These are phyloP conservation scores for Pseudozyma sp. DNA, from an alignment of 1,284 basidiomycete genomes.

Conservation along the genomic window DNA sequence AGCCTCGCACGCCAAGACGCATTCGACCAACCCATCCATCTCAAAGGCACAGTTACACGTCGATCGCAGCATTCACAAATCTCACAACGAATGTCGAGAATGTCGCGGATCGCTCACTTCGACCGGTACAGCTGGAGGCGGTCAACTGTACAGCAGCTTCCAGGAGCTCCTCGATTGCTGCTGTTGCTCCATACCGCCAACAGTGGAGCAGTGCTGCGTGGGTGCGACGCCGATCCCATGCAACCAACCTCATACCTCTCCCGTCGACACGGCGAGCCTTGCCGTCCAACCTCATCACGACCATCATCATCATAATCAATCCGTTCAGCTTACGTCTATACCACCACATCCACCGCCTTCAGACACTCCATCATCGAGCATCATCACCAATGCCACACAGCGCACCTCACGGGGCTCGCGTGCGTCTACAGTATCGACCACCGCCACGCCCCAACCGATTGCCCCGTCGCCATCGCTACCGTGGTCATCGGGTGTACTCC, in stretches of 20 bases:
- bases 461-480: slow-evolving; percentile 15
- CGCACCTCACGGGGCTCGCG: slow-evolving; percentile 28
- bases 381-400: slow-evolving; percentile 24
- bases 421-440: slow-evolving; percentile 28
- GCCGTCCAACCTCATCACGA: slow-evolving; percentile 7
- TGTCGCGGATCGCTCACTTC: slow-evolving; percentile 29
- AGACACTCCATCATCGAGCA: slow-evolving; percentile 34
- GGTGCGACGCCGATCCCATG: slow-evolving; percentile 18
- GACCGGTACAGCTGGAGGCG: slow-evolving; percentile 16
- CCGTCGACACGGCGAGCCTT: slow-evolving; percentile 6
- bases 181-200: slow-evolving; percentile 45
- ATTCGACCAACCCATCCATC: not conserved
- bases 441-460: slow-evolving; percentile 26
- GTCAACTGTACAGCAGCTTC: slow-evolving; percentile 45
- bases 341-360: slow-evolving; percentile 16
- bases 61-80: not conserved
- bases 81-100: slow-evolving; percentile 29
- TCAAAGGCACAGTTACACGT: slow-evolving; percentile 2
- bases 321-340: not conserved
- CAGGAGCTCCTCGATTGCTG: slow-evolving; percentile 52
- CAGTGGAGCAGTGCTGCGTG: slow-evolving; percentile 40
- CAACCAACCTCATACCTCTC: slow-evolving; percentile 9
- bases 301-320: not conserved
- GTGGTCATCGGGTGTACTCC: slow-evolving; percentile 17
- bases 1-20: not conserved